Evolutionary conservation across 192 early-diverging fungal genomes (phyloP).

Genomic region (Jimgerdemannia flammicorona): DNA sequence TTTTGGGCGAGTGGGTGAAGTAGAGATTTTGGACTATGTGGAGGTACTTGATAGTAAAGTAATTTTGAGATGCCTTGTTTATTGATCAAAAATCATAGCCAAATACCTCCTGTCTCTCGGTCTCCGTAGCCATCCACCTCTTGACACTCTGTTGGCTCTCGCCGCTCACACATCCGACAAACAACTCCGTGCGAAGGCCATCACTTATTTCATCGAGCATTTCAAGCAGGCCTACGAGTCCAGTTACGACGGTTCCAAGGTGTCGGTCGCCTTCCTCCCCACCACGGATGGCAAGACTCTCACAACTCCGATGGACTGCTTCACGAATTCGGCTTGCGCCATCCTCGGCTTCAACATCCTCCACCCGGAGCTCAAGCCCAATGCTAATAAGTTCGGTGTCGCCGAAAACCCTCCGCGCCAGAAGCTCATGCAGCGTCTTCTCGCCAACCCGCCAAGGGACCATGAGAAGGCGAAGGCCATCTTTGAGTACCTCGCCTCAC

Average conservation of each 20-base stretch:
- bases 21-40: background rate
- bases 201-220: constrained; percentile 72
- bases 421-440: constrained; percentile 34
- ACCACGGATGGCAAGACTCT: constrained; percentile 33
- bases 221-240: constrained; percentile 50
- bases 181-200: constrained; percentile 41
- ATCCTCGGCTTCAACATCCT: constrained; percentile 69
- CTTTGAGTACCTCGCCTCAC: constrained; percentile 66
- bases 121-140: constrained; percentile 34
- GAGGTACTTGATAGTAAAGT: constrained; percentile 19
- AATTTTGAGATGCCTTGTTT: background rate
- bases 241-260: constrained; percentile 40
- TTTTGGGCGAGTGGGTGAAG: constrained; percentile 4
- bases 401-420: constrained; percentile 48
- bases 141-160: constrained; percentile 32
- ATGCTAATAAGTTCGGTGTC: constrained; percentile 65
- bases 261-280: constrained; percentile 63
- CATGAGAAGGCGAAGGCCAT: constrained; percentile 40
- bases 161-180: constrained; percentile 23
- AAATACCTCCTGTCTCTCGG: constrained; percentile 49
- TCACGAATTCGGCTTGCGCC: constrained; percentile 48
- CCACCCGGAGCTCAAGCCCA: constrained; percentile 39
- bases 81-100: constrained; percentile 4
- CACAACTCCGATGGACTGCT: constrained; percentile 60
- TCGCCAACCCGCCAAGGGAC: constrained; percentile 18